Conservation (phyloP, 2,329 filamentous ascomycete genomes). For the Colletotrichum lini region DNA sequence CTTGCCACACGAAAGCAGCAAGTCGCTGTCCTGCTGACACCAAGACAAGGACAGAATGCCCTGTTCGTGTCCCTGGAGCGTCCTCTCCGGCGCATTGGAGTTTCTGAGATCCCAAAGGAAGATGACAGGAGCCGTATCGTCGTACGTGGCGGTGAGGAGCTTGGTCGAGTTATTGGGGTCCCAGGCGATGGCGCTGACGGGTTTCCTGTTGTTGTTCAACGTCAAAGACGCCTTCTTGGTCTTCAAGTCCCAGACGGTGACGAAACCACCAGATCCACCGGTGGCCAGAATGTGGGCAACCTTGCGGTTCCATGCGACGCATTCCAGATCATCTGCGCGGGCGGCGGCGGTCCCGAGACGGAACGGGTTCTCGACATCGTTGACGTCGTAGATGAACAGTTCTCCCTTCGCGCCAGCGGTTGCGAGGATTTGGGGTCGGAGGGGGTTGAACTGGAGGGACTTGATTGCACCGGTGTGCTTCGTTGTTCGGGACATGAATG, state of each 20-base stretch:
- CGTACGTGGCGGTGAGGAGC: constrained; percentile 91
- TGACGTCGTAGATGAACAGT: constrained; percentile 94
- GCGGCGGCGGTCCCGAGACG: constrained; percentile 89
- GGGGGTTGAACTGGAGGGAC: constrained; percentile 95
- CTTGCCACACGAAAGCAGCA: constrained; percentile 94
- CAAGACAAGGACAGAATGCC: constrained; percentile 95
- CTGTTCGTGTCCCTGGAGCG: constrained; percentile 91
- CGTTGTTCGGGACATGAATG: constrained; percentile 86
- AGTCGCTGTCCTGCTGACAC: constrained; percentile 91
- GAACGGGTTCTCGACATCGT: constrained; percentile 90
- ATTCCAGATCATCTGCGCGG: constrained; percentile 94
- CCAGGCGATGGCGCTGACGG: constrained; percentile 96
- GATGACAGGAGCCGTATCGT: constrained; percentile 90
- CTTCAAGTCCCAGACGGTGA: constrained; percentile 98
- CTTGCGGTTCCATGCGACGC: constrained; percentile 98
- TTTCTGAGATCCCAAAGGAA: constrained; percentile 96
- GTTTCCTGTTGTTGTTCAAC: constrained; percentile 93
- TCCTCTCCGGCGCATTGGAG: constrained; percentile 92
- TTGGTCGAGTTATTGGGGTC: constrained; percentile 96
- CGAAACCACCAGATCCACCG: constrained; percentile 92
- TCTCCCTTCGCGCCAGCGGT: constrained; percentile 96
- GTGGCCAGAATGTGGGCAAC: constrained; percentile 97
- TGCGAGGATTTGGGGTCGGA: constrained; percentile 90
- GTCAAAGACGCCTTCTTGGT: constrained; percentile 98
- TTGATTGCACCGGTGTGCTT: constrained; percentile 96